phyloP scores from a whole-genome alignment of 2,329 filamentous ascomycete species.

The Sclerotinia spermophila region DNA sequence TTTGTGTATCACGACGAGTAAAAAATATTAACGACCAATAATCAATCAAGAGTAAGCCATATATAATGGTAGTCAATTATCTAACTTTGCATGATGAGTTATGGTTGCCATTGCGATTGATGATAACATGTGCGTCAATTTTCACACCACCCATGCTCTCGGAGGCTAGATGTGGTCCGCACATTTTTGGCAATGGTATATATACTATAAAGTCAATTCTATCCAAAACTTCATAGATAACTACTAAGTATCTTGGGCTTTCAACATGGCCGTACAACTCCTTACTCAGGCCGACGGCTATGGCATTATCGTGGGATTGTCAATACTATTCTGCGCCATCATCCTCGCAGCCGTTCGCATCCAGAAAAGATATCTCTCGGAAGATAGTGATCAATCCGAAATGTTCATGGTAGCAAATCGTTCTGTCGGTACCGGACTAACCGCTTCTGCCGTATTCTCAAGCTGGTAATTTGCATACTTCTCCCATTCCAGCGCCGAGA shows the following conservation, averaged over 20 bases:
- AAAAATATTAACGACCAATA: background rate
- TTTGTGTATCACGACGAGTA: background rate
- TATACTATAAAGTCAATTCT: background rate
- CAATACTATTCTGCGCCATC: constrained; percentile 45
- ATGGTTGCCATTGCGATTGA: background rate
- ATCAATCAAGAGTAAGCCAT: background rate
- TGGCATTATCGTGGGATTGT: constrained; percentile 48
- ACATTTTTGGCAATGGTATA: background rate
- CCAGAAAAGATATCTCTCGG: constrained; percentile 43
- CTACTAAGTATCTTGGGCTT: background rate
- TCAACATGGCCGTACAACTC: background rate
- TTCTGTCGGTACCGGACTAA: constrained; percentile 25
- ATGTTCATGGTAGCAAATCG: constrained; percentile 35
- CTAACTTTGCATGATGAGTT: background rate
- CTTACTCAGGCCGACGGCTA: constrained; percentile 36
- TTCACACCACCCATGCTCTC: background rate
- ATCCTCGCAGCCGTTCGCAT: constrained; percentile 46
- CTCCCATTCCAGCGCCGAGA: background rate
- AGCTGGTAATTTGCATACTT: constrained; percentile 4
- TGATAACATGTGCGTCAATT: constrained; percentile 5
- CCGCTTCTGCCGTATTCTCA: constrained; percentile 24
- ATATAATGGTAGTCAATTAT: background rate
- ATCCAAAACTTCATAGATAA: background rate
- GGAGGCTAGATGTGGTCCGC: background rate
- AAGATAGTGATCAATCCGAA: constrained; percentile 44